Evolutionary conservation across 192 early-diverging fungal genomes (phyloP), one percentile per base, ranked within the genome.

Genomic region (Linnemannia hyalina): DNA sequence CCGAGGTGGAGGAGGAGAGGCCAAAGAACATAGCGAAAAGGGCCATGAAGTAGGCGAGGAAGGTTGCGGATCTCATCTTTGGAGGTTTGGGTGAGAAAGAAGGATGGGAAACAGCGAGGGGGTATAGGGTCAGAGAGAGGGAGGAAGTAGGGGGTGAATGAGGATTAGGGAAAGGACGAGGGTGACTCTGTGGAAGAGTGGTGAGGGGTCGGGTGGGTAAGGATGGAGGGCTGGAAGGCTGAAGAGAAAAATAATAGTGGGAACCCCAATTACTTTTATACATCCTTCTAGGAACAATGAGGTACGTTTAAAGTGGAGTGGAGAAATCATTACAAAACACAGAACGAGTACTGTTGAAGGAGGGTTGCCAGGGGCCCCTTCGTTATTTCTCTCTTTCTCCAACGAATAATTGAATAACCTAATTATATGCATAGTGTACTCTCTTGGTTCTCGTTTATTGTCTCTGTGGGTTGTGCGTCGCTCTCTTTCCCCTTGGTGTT

Each of bases 131-230:
- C 5, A 1, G 18, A 49, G 38, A 71, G 40, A 42, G 38, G 69
- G 44, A 46, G n/a, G 70, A 13, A 3, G 36, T 0, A 36, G 70
- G 9, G 70, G 10, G 11, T 8, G 3, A 18, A 0, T 32, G 13
- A 35, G 70, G 35, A 10, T 10, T 38, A 42, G 1, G 70, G 70
- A 10, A 9, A 20, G 29, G 20, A 4, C 15, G 36, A 40, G 22
- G 73, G 18, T 38, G 73, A 38, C 73, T 74, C 73, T 74, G 73
- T 57, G 38, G 23, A 74, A 74, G 73, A 74, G 73, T 55, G 52
- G 47, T 41, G 16, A 54, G 35, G 73, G 73, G 46, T 47, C 47
- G 29, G 52, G 4, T 44, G 49, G 52, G 49, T 47, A 20, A 55
- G 13, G 52, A 29, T 47, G 72, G 46, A 73, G 46, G 46, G 46